These are phyloP conservation scores for Geosmithia flava DNA, from an alignment of 2,329 filamentous ascomycete species.

Conservation along the genomic window DNA sequence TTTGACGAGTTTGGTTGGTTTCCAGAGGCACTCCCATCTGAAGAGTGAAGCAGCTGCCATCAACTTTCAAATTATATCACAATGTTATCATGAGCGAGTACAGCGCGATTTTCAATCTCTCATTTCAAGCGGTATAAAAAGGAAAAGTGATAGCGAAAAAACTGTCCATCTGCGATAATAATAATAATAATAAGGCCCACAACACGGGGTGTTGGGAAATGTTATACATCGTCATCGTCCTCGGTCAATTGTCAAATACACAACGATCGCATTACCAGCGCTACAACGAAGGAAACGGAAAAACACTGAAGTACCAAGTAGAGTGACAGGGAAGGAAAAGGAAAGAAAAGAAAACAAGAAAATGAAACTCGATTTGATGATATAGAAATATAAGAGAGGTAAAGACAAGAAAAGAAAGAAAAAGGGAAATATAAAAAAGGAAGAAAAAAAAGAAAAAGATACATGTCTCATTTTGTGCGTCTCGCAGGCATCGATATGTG, in stretches of 20 bases:
- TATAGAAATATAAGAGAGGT: background rate
- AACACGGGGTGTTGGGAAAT: background rate
- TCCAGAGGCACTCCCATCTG: constrained; percentile 34
- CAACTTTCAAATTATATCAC: too few species aligned
- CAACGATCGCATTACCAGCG: background rate
- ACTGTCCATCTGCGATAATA: background rate
- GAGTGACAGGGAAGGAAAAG: background rate
- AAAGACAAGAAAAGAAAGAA: constrained; percentile 8
- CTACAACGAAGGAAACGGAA: background rate
- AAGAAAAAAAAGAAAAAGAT: constrained; percentile 7
- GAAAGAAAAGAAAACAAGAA: background rate
- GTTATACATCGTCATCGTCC: background rate
- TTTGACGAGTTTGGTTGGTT: constrained; percentile 44
- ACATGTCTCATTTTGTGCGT: constrained; percentile 3
- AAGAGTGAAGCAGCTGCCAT: constrained; percentile 6
- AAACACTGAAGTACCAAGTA: background rate
- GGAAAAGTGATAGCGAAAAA: background rate
- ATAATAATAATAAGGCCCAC: background rate
- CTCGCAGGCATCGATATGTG: background rate
- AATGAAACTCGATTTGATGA: background rate
- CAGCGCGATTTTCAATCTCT: background rate
- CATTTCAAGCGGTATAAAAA: background rate
- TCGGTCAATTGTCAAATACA: background rate
- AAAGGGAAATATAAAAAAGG: constrained; percentile 8
- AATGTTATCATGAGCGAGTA: too few species aligned